Conservation (phyloP, 768 basidiomycete genomes). For the Leccinum truebloodii region DNA sequence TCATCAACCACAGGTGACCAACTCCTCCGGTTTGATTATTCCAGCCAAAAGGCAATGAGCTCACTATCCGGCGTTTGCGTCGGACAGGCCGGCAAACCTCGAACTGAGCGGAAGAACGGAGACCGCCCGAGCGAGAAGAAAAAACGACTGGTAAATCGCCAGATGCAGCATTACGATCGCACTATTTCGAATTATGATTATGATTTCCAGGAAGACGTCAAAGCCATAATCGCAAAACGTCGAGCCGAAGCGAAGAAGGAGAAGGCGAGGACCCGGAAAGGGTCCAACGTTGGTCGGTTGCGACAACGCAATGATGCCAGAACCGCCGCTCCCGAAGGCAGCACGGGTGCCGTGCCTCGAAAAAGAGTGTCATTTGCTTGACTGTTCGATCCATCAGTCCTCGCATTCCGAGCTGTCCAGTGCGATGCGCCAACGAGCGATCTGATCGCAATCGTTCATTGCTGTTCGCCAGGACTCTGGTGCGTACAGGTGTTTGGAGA, state of each 20-base stretch:
- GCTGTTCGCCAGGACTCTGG: conserved; percentile 11
- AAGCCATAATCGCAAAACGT: conserved; percentile 38
- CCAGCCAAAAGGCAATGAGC: conserved; percentile 19
- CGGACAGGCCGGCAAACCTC: conserved; percentile 31
- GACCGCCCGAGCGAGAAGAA: conserved; percentile 32
- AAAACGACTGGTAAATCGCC: conserved; percentile 41
- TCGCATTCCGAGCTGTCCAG: conserved; percentile 20
- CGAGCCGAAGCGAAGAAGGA: conserved; percentile 41
- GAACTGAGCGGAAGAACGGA: conserved; percentile 28
- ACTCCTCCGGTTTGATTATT: conserved; percentile 7
- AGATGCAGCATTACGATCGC: conserved; percentile 10
- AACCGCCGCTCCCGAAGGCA: conserved; percentile 12
- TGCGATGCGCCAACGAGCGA: conserved; percentile 17
- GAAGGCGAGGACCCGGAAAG: conserved; percentile 37
- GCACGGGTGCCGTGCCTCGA: conserved; percentile 23
- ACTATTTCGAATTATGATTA: conserved; percentile 12
- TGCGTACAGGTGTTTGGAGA: conserved; percentile 10
- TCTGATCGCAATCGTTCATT: conserved; percentile 24
- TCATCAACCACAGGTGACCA: conserved; percentile 43
- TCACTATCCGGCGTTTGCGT: conserved; percentile 14
- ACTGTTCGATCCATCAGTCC: conserved; percentile 20
- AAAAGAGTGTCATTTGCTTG: conserved; percentile 37
- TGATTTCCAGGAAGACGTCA: conserved; percentile 43
- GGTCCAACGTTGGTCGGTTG: conserved; percentile 13
- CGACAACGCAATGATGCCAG: conserved; percentile 14